Conservation (phyloP, 345 rosid genomes). For the Eucalyptus pauciflora region DNA sequence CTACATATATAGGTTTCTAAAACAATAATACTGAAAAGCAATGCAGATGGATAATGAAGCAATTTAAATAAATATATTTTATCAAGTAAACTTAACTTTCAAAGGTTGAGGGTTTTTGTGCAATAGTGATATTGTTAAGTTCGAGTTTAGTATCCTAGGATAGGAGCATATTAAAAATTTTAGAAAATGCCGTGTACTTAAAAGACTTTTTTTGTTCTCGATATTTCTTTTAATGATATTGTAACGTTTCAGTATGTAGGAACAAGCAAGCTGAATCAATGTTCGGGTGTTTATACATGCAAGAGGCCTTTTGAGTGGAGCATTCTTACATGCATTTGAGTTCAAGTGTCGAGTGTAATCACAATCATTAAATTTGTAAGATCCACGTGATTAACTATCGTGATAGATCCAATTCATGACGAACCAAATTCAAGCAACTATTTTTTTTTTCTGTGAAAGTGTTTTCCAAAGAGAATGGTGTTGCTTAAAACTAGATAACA, state of each 20-base stretch:
- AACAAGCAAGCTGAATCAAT: too few species aligned
- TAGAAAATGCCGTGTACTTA: too few species aligned
- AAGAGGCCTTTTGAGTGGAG: neutral
- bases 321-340: neutral
- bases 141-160: too few species aligned
- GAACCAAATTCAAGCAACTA: neutral
- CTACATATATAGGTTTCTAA: neutral
- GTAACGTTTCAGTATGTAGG: too few species aligned
- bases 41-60: fast-evolving
- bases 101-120: neutral
- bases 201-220: neutral
- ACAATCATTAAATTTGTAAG: neutral
- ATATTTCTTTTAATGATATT: too few species aligned
- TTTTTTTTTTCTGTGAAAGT: too few species aligned
- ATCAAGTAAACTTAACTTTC: neutral
- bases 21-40: neutral
- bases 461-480: neutral
- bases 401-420: neutral
- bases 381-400: neutral
- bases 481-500: neutral
- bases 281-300: neutral
- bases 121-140: too few species aligned
- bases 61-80: neutral
- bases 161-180: neutral
- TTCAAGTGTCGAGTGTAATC: neutral